These are phyloP conservation scores for Cercospora sesami DNA, from an alignment of 2,329 filamentous ascomycete genomes.

Conservation along the genomic window DNA sequence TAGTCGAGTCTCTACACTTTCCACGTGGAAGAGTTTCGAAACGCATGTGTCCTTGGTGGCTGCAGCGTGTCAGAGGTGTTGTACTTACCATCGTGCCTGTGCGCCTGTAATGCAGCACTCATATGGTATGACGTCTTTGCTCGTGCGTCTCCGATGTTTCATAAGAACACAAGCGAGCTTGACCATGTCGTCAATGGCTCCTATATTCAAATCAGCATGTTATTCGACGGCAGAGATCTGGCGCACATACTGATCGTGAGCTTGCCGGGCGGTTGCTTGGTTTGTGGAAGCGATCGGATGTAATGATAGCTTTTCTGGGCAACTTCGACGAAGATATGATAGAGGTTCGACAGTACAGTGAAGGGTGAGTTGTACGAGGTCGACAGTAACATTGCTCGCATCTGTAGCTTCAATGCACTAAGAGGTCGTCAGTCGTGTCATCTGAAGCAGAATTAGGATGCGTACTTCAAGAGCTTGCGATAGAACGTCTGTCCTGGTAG, in stretches of 20 bases:
- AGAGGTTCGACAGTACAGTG: constrained; percentile 73
- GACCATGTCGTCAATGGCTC: constrained; percentile 65
- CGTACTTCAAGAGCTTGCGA: constrained; percentile 66
- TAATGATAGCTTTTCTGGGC: constrained; percentile 72
- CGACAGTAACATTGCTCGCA: constrained; percentile 81
- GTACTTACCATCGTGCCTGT: constrained; percentile 63
- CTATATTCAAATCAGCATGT: constrained; percentile 42
- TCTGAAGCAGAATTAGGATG: constrained; percentile 45
- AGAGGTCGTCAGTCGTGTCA: constrained; percentile 32
- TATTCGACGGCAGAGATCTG: not conserved
- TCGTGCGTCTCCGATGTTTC: constrained; percentile 52
- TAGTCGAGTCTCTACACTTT: not conserved
- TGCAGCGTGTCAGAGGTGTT: not conserved
- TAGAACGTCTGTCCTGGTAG: constrained; percentile 75
- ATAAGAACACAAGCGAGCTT: constrained; percentile 65
- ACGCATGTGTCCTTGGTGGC: not conserved
- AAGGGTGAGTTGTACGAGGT: constrained; percentile 69
- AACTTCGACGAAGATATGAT: constrained; percentile 72
- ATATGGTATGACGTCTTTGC: constrained; percentile 46
- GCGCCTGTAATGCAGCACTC: constrained; percentile 59
- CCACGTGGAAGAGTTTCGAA: not conserved
- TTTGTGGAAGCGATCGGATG: constrained; percentile 57
- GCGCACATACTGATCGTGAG: constrained; percentile 60
- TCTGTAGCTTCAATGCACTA: constrained; percentile 75
- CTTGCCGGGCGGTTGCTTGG: constrained; percentile 56